Evolutionary conservation across 2,329 filamentous ascomycete genomes (phyloP).

Genomic region (Colletotrichum navitas): DNA sequence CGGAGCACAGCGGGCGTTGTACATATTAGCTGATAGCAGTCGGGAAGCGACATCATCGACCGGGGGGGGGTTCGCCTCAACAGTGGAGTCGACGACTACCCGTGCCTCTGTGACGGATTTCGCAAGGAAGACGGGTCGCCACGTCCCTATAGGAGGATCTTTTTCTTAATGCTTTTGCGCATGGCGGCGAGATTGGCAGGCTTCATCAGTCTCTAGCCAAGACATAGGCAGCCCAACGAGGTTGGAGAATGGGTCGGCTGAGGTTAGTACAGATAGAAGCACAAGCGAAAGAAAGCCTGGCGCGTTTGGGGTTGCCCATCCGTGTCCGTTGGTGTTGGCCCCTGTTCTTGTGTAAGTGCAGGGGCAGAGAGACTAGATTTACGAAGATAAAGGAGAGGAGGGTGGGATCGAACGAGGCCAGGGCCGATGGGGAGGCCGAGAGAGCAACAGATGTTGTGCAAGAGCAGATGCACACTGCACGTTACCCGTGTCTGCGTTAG

Average conservation of each 20-base stretch:
- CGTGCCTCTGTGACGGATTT: slow-evolving; percentile 10
- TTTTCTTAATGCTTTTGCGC: neutral
- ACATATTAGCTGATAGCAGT: neutral
- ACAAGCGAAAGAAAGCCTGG: neutral
- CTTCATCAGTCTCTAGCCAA: slow-evolving; percentile 27
- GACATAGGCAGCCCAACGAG: slow-evolving; percentile 31
- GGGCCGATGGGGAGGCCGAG: neutral
- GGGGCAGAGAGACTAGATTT: neutral
- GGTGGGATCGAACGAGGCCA: neutral
- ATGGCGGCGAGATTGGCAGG: slow-evolving; percentile 1
- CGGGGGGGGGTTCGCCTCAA: slow-evolving; percentile 27
- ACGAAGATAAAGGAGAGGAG: neutral
- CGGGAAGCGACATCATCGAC: slow-evolving; percentile 34
- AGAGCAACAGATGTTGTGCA: neutral
- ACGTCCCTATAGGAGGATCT: slow-evolving; percentile 8
- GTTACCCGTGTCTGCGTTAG: neutral
- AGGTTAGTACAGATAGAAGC: neutral
- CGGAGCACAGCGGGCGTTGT: slow-evolving; percentile 15
- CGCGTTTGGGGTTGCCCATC: slow-evolving; percentile 8
- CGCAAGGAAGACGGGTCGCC: slow-evolving; percentile 16
- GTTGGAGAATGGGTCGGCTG: slow-evolving; percentile 29
- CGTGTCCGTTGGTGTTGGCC: neutral
- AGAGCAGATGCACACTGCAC: neutral
- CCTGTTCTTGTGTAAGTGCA: neutral
- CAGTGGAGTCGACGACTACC: slow-evolving; percentile 37